Evolutionary conservation across 306 rosid species (phyloP).

Genomic region (Dryas octopetala): DNA sequence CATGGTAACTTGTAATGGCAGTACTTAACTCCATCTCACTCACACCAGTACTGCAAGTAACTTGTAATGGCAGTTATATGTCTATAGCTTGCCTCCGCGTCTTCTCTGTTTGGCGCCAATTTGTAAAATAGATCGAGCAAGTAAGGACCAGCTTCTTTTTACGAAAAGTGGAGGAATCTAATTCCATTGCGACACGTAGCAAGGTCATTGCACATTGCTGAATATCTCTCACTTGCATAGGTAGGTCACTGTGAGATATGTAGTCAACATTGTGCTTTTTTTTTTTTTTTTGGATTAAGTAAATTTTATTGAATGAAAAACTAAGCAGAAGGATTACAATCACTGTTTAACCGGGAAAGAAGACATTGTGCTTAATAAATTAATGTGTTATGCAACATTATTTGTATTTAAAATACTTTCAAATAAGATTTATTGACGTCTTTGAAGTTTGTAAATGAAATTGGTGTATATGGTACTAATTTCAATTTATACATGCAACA

Average conservation of each 20-base stretch:
- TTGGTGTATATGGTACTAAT: background rate
- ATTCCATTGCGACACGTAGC: background rate
- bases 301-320: no score
- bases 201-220: no score
- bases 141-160: background rate
- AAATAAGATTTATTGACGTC: no score
- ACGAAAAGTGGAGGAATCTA: background rate
- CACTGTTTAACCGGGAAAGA: no score
- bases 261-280: no score
- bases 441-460: background rate
- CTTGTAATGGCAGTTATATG: slow-evolving; percentile 9
- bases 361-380: no score
- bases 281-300: no score
- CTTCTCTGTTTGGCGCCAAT: background rate
- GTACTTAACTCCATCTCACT: background rate
- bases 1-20: background rate
- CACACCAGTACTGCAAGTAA: background rate
- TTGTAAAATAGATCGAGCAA: background rate
- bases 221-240: no score
- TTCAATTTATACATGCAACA: background rate
- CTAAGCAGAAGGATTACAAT: no score
- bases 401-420: background rate
- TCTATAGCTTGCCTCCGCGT: no score
- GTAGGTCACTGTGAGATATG: no score
- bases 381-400: background rate